Evolutionary conservation across 2,329 filamentous ascomycete species (phyloP), one percentile per base, ranked within the genome.

Genomic region (Botryotinia narcissicola): DNA sequence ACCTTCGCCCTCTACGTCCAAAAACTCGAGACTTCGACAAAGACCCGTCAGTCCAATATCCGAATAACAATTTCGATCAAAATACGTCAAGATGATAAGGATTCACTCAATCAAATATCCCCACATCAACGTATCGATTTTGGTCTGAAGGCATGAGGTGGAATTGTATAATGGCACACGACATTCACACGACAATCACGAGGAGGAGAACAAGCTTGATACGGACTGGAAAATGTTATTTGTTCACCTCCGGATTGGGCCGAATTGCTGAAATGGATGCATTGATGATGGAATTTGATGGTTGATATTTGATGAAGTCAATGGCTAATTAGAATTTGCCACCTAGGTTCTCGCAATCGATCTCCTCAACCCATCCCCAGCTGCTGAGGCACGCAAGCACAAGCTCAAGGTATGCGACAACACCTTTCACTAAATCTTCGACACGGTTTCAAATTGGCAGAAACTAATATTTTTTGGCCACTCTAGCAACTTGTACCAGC

Each of bases 331-430:
- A 76, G 77, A 76, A 76, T 75, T 78, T 80, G 80, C 76, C 78
- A 80, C 79, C 73, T 84, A 98, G 96, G 95, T 98, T 97, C 94
- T 99, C 92, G 96, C 96, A 87, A 93, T 98, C 90, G 96, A 99
- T 91, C 95, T 99, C 84, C 92, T 99, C 87, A 98, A 99, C 94
- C 96, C 96, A 84, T 93, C 93, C 85, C 93, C 95, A 87, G 93
- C 94, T 87, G 91, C 95, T 86, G 96, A 99, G 93, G 94, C 94
- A 84, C 94, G 94, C 89, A 98, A 98, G 93, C 96, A 99, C 93
- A 99, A 99, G 94, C 94, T 99, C 86, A 99, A 99, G 94, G 94
- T 97, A 94, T 80, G 87, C 81, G 70, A 73, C 73, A 68, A 60
- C 40, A 37, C 46, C 59, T 60, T 68, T 54, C 9, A 44, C 35